These are phyloP conservation scores for Acanthamoeba healyi DNA, from an alignment of 208 protist species.

Conservation along the genomic window DNA sequence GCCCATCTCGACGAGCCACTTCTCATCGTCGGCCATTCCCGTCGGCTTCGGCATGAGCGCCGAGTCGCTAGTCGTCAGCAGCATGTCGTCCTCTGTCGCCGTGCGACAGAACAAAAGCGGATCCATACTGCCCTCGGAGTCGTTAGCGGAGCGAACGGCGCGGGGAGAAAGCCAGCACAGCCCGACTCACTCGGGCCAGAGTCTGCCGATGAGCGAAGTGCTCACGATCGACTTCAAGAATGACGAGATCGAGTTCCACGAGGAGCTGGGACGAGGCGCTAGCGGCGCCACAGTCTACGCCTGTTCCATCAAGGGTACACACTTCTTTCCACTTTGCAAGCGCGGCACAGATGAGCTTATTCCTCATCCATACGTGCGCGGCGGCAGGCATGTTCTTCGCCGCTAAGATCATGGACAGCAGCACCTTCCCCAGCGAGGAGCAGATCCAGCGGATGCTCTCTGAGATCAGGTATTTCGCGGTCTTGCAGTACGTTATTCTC, in stretches of 20 bases:
- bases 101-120: not conserved
- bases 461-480: slow-evolving; percentile 52
- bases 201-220: not conserved
- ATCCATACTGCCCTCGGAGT: not conserved
- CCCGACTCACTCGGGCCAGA: not conserved
- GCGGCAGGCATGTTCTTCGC: slow-evolving; percentile 45
- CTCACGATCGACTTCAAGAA: slow-evolving; percentile 63
- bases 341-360: not conserved
- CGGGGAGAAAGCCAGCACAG: not conserved
- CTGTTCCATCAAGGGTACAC: slow-evolving; percentile 28
- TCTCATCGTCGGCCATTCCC: not conserved
- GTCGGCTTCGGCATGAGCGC: not conserved
- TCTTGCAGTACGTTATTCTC: no score
- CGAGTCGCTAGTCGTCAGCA: slow-evolving; percentile 29
- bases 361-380: not conserved
- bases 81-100: not conserved
- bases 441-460: slow-evolving; percentile 33
- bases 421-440: slow-evolving; percentile 12
- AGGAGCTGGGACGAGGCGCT: slow-evolving; percentile 32
- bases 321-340: no score
- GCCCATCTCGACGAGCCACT: not conserved
- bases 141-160: not conserved
- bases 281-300: slow-evolving; percentile 27
- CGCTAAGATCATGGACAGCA: slow-evolving; percentile 39
- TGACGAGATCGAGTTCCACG: slow-evolving; percentile 61